phyloP scores from a whole-genome alignment of 1,139 yeast species.

The Taphrina sp. region DNA sequence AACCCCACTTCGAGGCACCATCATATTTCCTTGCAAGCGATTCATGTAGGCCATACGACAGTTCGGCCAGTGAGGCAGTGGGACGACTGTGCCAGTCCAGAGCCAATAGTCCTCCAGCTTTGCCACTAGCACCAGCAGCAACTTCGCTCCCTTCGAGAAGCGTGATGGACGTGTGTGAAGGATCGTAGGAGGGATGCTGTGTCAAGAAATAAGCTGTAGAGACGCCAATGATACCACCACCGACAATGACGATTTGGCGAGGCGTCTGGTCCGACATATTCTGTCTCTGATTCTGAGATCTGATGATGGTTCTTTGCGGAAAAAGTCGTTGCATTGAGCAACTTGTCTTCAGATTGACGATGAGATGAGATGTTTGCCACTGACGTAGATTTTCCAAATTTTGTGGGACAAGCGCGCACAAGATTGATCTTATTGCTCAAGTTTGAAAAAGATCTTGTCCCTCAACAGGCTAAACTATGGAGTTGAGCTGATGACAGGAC shows the following conservation, averaged over 20 bases:
- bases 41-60: slow-evolving; percentile 82
- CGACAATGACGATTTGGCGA: slow-evolving; percentile 42
- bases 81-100: slow-evolving; percentile 63
- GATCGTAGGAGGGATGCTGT: slow-evolving; percentile 74
- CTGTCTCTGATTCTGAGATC: no score
- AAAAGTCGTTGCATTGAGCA: no score
- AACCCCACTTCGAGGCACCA: slow-evolving; percentile 90
- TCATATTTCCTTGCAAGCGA: slow-evolving; percentile 72
- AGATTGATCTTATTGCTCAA: no score
- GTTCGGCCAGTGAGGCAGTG: slow-evolving; percentile 89
- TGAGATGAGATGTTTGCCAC: no score
- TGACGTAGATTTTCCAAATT: no score
- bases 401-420: no score
- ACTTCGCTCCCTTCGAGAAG: slow-evolving; percentile 83
- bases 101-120: slow-evolving; percentile 72
- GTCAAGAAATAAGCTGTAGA: slow-evolving; percentile 89
- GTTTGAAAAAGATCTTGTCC: no score
- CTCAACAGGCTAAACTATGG: no score
- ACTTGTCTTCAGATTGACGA: no score
- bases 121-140: slow-evolving; percentile 97
- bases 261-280: neutral
- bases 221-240: slow-evolving; percentile 96
- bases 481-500: no score
- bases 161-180: slow-evolving; percentile 72
- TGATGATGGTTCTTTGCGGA: no score